Conservation (phyloP, 2,329 filamentous ascomycete species). For the Periglandula ipomoeae region DNA sequence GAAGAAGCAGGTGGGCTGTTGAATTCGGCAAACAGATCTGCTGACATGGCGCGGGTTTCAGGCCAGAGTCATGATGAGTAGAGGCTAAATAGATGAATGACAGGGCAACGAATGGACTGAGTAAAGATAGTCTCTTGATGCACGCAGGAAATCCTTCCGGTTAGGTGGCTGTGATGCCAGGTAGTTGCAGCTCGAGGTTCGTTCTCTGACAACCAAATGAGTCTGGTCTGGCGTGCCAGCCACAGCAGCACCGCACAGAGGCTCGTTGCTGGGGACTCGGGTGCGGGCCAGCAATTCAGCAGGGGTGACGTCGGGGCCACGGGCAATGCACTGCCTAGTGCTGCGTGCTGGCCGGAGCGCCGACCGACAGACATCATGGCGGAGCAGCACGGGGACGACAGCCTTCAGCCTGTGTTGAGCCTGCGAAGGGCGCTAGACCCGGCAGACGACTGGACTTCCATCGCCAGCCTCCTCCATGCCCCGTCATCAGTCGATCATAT, state of each 20-base stretch:
- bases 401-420: too few species aligned
- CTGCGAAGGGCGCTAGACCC: neutral
- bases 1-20: slow-evolving; percentile 36
- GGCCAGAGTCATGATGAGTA: neutral
- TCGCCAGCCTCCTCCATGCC: neutral
- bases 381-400: neutral
- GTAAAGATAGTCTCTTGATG: neutral
- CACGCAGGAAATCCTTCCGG: neutral
- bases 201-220: too few species aligned
- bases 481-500: neutral
- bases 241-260: too few species aligned
- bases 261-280: neutral
- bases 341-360: too few species aligned
- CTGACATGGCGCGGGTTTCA: slow-evolving; percentile 40
- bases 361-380: too few species aligned
- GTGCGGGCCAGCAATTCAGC: neutral
- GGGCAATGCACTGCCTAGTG: too few species aligned
- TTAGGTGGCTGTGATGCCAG: neutral
- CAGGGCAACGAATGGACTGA: neutral
- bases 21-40: slow-evolving; percentile 57
- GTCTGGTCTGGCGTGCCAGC: too few species aligned
- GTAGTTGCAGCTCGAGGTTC: neutral
- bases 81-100: neutral
- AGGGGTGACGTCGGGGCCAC: neutral
- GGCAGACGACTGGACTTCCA: neutral